These are phyloP conservation scores for Colletotrichum coccodes DNA, from an alignment of 2,329 filamentous ascomycete genomes.

Conservation along the genomic window DNA sequence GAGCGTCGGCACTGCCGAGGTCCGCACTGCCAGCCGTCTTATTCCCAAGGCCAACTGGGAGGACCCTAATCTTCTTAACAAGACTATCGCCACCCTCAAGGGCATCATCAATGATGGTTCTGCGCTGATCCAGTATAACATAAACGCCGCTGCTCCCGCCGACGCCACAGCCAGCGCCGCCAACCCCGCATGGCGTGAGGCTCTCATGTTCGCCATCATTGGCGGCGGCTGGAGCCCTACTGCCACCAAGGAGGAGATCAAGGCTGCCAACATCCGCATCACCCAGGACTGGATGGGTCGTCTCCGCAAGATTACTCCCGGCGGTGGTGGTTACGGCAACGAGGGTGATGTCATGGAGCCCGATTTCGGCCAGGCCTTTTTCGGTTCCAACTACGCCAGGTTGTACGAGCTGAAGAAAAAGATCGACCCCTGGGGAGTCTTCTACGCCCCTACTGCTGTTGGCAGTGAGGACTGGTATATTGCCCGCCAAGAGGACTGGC, in stretches of 20 bases:
- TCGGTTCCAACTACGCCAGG: conserved; percentile 40
- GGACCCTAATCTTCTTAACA: conserved; percentile 34
- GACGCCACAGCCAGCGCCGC: conserved; percentile 45
- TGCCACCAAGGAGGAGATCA: conserved; percentile 23
- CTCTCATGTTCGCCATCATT: conserved; percentile 47
- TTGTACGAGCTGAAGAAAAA: conserved; percentile 42
- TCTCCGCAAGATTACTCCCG: conserved; percentile 40
- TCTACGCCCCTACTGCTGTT: conserved; percentile 42
- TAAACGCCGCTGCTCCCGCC: conserved; percentile 32
- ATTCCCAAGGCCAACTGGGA: conserved; percentile 51
- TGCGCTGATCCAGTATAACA: conserved; percentile 36
- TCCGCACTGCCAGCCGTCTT: conserved; percentile 49
- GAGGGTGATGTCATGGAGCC: conserved; percentile 45
- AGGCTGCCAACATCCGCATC: conserved; percentile 40
- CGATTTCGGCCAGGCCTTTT: conserved; percentile 43
- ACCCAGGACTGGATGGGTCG: conserved; percentile 43
- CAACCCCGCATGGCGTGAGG: conserved; percentile 59
- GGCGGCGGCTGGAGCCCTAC: conserved; percentile 18
- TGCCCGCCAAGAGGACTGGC: conserved; percentile 32
- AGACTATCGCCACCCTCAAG: conserved; percentile 40
- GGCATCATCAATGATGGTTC: conserved; percentile 37
- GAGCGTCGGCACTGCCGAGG: conserved; percentile 36
- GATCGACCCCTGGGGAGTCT: conserved; percentile 42
- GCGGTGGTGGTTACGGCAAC: conserved; percentile 41
- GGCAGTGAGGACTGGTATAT: conserved; percentile 41